Evolutionary conservation across 768 basidiomycete species (phyloP).

Genomic region (Phaeotremella skinneri): DNA sequence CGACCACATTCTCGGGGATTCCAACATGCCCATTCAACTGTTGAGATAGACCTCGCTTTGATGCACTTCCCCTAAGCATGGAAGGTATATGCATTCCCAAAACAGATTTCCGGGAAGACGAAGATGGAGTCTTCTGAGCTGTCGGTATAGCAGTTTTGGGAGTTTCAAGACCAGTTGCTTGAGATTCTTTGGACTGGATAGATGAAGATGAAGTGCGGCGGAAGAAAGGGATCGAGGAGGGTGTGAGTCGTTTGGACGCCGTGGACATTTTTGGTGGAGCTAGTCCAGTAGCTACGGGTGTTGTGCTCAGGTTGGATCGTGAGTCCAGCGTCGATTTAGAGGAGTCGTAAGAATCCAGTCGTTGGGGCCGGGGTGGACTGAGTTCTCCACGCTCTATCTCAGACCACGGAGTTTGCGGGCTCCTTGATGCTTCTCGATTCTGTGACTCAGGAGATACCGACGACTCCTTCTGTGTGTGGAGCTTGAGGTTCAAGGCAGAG

Average conservation of each 20-base stretch:
- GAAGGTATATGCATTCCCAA: constrained; percentile 77
- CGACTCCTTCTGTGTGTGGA: constrained; percentile 17
- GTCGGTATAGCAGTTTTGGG: constrained; percentile 16
- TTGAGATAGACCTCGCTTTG: constrained; percentile 65
- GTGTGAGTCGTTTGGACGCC: constrained; percentile 32
- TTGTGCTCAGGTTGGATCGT: constrained; percentile 10
- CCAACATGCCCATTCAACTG: constrained; percentile 20
- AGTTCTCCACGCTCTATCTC: constrained; percentile 31
- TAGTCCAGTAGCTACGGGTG: constrained; percentile 17
- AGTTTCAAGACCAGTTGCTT: constrained; percentile 3
- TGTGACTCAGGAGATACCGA: constrained; percentile 25
- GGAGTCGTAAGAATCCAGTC: constrained; percentile 21
- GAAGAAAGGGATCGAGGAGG: constrained; percentile 50
- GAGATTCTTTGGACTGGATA: constrained; percentile 17
- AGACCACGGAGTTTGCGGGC: constrained; percentile 39
- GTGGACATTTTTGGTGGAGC: constrained; percentile 4
- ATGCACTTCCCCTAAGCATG: constrained; percentile 77
- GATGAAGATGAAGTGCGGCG: constrained; percentile 49
- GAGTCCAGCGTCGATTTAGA: background rate
- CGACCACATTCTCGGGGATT: constrained; percentile 15
- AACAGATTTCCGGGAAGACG: constrained; percentile 59
- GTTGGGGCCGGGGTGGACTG: constrained; percentile 16
- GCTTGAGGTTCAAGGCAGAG: constrained; percentile 46
- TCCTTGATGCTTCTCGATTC: constrained; percentile 46
- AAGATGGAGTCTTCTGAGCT: constrained; percentile 18